Evolutionary conservation across 805 yeast species (phyloP), one percentile per base, ranked within the genome.

Genomic region (Metschnikowia lochheadii): DNA sequence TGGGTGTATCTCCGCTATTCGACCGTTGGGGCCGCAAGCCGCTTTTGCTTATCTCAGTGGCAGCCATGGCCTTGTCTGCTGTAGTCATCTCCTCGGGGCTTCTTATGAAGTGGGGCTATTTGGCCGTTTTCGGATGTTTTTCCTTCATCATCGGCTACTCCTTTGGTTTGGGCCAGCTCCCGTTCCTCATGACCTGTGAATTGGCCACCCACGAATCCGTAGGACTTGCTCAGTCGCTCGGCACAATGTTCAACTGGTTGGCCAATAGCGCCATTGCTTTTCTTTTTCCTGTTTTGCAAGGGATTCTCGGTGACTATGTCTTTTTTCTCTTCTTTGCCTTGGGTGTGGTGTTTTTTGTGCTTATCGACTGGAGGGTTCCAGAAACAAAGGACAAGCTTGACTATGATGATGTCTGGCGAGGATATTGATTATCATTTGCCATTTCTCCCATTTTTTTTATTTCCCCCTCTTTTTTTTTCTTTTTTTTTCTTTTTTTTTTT

Each of bases 111-210:
- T 20, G 20, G 23, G 61, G 61, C 23, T 47, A 56, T 20, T 52
- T 65, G 7, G 52, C 66, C 2, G 66, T 67, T 2, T 46, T 56
- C 2, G 52, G 64, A 1, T 69, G 75, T 51, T 67, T 67, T 50
- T 63, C 62, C 5, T 71, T 68, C 48, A 63, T 67, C 10, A 47
- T 66, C 41, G 69, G 72, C 18, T 70, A 61, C 50, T 62, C 74
- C 6, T 44, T 68, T 6, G 76, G 75, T 0, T 52, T 71, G 18
- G 71, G 73, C 11, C 73, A 72, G 17, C 56, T 72, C 26, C 75
- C 74, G 14, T 71, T 67, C 43, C 54, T 72, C 53, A 69, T 71
- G 70, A 58, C 70, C 1, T 62, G 69, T 11, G 76, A 72, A 49
- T 60, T 71, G 40, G 61, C 72, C 2, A 52, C 59, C 35, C 67